These are phyloP conservation scores for Fusarium decemcellulare DNA, from an alignment of 2,329 filamentous ascomycete genomes.

Conservation along the genomic window DNA sequence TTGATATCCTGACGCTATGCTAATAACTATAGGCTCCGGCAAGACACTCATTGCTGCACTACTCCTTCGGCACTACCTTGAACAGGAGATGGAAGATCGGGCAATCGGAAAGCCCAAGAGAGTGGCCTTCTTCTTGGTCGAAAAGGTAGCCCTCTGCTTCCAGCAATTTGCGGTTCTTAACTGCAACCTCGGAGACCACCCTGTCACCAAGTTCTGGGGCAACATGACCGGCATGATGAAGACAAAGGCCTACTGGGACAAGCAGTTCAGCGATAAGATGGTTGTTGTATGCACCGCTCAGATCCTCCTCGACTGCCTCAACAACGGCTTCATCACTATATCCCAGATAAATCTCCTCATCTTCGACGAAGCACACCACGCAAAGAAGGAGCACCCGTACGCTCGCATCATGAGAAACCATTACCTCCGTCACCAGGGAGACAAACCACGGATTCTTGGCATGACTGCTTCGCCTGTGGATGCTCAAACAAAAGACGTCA, in stretches of 20 bases:
- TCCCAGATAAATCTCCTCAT: conserved; percentile 89
- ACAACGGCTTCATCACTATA: conserved; percentile 85
- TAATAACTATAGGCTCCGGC: conserved; percentile 76
- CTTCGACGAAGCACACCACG: conserved; percentile 96
- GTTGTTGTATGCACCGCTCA: conserved; percentile 94
- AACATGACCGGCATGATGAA: conserved; percentile 66
- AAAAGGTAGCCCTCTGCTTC: conserved; percentile 90
- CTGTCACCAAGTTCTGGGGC: conserved; percentile 82
- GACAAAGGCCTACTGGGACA: conserved; percentile 63
- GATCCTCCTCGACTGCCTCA: conserved; percentile 83
- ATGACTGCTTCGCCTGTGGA: conserved; percentile 99
- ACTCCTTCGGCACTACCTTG: conserved; percentile 81
- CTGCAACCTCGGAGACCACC: conserved; percentile 80
- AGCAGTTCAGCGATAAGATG: conserved; percentile 75
- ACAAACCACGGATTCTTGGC: conserved; percentile 85
- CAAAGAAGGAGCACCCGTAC: conserved; percentile 94
- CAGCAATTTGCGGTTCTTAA: conserved; percentile 89
- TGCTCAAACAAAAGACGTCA: conserved; percentile 77
- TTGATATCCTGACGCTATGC: not conserved
- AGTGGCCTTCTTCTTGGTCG: conserved; percentile 89
- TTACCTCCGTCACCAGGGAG: conserved; percentile 70
- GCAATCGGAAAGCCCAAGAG: conserved; percentile 71
- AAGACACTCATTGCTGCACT: conserved; percentile 97
- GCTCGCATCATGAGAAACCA: conserved; percentile 91
- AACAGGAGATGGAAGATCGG: conserved; percentile 82